phyloP scores from a whole-genome alignment of 176 grass and related monocot genomes.

The Tillandsia fasciculata region DNA sequence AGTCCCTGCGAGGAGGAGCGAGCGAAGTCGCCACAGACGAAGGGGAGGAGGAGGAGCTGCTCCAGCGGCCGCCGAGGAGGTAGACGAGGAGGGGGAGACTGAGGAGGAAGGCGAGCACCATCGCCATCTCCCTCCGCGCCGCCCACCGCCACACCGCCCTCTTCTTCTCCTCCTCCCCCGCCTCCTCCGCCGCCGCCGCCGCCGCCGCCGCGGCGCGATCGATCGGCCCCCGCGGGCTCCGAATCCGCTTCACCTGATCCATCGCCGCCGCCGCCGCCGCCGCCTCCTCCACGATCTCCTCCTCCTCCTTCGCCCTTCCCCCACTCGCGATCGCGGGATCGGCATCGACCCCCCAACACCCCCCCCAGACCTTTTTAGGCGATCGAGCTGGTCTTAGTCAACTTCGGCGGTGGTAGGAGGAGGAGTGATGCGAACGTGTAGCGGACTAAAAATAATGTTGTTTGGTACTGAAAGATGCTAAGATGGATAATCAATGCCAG shows the following conservation, averaged over 20 bases:
- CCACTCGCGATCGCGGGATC: not conserved
- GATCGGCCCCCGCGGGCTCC: not conserved
- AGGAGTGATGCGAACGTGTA: too few relatives aligned
- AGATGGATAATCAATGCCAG: too few relatives aligned
- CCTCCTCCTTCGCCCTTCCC: not conserved
- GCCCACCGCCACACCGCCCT: not conserved
- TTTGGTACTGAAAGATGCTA: too few relatives aligned
- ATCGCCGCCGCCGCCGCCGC: not conserved
- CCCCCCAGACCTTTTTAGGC: too few relatives aligned
- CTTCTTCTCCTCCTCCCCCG: slow-evolving; percentile 21
- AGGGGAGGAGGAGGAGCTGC: too few relatives aligned
- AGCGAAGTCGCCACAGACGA: too few relatives aligned
- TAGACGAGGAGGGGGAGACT: slow-evolving; percentile 12
- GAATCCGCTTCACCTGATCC: not conserved
- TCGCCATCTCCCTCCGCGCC: slow-evolving; percentile 3
- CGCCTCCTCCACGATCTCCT: not conserved
- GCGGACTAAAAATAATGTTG: too few relatives aligned
- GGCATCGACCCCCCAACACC: not conserved
- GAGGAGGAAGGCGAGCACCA: slow-evolving; percentile 16
- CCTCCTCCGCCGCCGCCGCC: not conserved
- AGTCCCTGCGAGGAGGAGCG: slow-evolving; percentile 11
- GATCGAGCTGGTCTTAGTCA: too few relatives aligned
- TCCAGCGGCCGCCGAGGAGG: slow-evolving; percentile 6
- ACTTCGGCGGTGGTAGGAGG: too few relatives aligned
- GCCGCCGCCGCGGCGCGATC: not conserved